Base-by-base conservation (phyloP, 177 flowering plant species). In the Vitis hybrid region DNA sequence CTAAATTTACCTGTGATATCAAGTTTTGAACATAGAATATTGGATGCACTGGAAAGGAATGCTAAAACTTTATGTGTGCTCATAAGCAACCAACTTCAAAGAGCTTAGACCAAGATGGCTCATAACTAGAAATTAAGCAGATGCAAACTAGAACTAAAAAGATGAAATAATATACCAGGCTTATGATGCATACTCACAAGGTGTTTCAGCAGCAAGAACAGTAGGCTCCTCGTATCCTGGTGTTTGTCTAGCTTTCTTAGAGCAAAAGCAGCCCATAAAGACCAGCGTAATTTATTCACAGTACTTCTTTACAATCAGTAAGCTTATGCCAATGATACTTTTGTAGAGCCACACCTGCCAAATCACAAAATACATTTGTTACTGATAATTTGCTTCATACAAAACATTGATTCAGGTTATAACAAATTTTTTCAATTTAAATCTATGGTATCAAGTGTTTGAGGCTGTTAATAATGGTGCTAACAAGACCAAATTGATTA, bases 161-260 rank as follows among this genome's bases (percentile, higher is more conserved):
- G 60, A 18, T 33, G 11, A 8, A 38, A 18, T 31, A 17, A 3
- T 20, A n/a, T 38, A 57, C 53, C 51, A 52, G 57, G 51, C 1
- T 1, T 1, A 22, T 58, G 71, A 65, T 33, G 63, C 12, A 59
- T 65, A 80, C 89, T 83, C 71, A 88, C 91, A 88, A 66, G 89
- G 85, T 62, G 98, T 92, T 84, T 85, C 93, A 66, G 94, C 70
- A 66, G 96, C 89, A 79, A 92, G 98, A 75, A 89, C 71, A 13
- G 82, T 73, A 49, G 94, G 92, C 28, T 88, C 90, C 80, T 92
- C 98, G 31, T 86, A 88, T 33, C 94, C 94, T 50, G 86, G 92
- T 13, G 80, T 55, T 8, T 69, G 62, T 58, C 62, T 79, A 49
- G 59, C 57, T 53, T 58, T 80, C 84, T 87, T 90, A 4, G 91